Conservation (phyloP, 805 yeast genomes). For the Hagleromyces aurorensis region DNA sequence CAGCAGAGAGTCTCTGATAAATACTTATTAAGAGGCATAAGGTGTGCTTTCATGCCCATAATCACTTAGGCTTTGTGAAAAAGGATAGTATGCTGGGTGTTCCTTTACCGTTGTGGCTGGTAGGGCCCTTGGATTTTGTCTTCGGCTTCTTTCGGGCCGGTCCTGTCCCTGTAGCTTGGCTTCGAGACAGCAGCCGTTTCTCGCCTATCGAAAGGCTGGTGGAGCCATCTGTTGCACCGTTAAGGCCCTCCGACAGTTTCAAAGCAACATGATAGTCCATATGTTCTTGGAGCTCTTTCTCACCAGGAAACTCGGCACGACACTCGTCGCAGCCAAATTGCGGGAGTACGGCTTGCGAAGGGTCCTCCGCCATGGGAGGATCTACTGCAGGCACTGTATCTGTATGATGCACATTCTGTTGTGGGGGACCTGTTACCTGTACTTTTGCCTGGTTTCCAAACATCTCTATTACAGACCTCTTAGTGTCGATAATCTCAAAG, state of each 20-base stretch:
- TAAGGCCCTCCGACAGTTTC: constrained; percentile 39
- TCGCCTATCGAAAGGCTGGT: constrained; percentile 24
- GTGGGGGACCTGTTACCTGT: not conserved
- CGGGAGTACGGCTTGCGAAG: constrained; percentile 1
- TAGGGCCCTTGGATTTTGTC: no score
- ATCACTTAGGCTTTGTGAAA: no score
- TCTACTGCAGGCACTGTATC: not conserved
- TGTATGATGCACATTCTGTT: no score
- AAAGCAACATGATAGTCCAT: constrained; percentile 47
- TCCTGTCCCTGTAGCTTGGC: no score
- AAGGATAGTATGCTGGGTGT: no score
- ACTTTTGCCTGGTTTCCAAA: constrained; percentile 21
- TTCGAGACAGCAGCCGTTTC: constrained; percentile 18
- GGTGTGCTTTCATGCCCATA: no score
- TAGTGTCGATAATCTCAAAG: constrained; percentile 39
- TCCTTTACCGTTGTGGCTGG: no score
- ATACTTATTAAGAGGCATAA: no score
- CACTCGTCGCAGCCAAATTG: constrained; percentile 18
- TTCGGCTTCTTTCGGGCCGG: no score
- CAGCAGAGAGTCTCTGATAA: no score
- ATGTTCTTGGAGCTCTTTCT: constrained; percentile 36
- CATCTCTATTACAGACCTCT: constrained; percentile 28
- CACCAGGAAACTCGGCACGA: constrained; percentile 9
- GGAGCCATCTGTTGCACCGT: constrained; percentile 29
- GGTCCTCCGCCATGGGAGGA: not conserved